phyloP scores from a whole-genome alignment of 495 filamentous ascomycete genomes.

The Saxophila tyrrhenica region DNA sequence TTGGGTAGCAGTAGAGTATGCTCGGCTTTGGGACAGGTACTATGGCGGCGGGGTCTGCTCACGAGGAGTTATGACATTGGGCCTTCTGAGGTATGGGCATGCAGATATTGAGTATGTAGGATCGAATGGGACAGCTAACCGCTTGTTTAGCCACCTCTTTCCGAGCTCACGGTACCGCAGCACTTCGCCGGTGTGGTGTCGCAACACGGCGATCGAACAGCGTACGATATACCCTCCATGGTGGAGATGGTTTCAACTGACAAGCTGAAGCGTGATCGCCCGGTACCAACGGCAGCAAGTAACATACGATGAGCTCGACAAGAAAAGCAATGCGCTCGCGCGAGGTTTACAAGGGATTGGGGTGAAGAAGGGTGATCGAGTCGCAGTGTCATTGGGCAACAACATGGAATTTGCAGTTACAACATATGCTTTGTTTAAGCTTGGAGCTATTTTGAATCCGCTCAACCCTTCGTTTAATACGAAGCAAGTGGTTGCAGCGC shows the following conservation, averaged over 20 bases:
- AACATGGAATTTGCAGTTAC: constrained; percentile 67
- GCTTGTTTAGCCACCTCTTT: constrained; percentile 53
- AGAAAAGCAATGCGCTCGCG: constrained; percentile 64
- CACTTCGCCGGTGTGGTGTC: constrained; percentile 67
- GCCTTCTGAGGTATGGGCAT: constrained; percentile 23
- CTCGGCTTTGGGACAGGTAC: not conserved
- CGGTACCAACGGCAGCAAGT: constrained; percentile 51
- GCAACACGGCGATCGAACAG: constrained; percentile 60
- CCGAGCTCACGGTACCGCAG: constrained; percentile 65
- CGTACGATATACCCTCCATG: constrained; percentile 40
- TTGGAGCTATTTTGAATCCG: constrained; percentile 84
- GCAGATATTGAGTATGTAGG: not conserved
- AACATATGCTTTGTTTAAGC: constrained; percentile 85
- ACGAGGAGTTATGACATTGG: constrained; percentile 28
- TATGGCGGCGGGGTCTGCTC: constrained; percentile 6
- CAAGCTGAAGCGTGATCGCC: constrained; percentile 48
- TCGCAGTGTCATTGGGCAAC: constrained; percentile 80
- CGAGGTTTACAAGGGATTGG: constrained; percentile 60
- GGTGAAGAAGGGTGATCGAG: constrained; percentile 72
- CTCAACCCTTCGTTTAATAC: constrained; percentile 86
- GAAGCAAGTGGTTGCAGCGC: constrained; percentile 62
- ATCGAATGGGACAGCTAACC: not conserved
- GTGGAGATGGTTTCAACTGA: not conserved
- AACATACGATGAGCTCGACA: constrained; percentile 66
- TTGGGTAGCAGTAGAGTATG: constrained; percentile 7